These are phyloP conservation scores for Leavenworthia alabamica DNA, from an alignment of 345 rosid genomes.

Conservation along the genomic window DNA sequence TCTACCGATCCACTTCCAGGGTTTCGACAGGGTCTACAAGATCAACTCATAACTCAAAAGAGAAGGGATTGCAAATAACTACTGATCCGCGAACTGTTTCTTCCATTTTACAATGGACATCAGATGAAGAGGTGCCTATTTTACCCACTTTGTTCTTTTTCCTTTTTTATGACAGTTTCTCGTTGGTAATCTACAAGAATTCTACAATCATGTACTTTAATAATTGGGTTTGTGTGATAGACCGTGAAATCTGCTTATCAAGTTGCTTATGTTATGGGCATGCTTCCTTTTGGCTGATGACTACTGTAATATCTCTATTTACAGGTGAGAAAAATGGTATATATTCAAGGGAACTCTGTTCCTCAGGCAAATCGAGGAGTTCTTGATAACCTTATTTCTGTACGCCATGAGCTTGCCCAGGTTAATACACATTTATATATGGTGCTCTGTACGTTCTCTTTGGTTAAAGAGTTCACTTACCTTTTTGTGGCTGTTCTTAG, in stretches of 20 bases:
- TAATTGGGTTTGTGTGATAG: not conserved
- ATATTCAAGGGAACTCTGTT: conserved; percentile 65
- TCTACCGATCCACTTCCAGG: conserved; percentile 35
- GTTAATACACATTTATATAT: conserved; percentile 34
- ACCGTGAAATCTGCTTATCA: not conserved
- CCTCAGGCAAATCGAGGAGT: conserved; percentile 70
- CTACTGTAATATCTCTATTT: not conserved
- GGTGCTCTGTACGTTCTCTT: not conserved
- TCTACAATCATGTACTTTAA: not conserved
- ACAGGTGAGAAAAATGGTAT: conserved; percentile 80
- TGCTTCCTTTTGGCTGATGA: not conserved
- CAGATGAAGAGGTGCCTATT: conserved; percentile 67
- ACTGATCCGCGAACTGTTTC: conserved; percentile 59
- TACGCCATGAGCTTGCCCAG: conserved; percentile 88
- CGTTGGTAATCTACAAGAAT: not conserved
- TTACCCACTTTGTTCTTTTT: not conserved
- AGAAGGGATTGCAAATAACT: conserved; percentile 57
- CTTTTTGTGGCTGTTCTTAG: conserved; percentile 34
- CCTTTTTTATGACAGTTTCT: not conserved
- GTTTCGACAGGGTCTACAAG: conserved; percentile 33
- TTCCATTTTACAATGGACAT: conserved; percentile 64
- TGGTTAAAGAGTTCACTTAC: not conserved
- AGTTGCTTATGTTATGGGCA: not conserved
- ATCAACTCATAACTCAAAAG: conserved; percentile 33
- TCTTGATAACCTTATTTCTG: conserved; percentile 64